phyloP scores from a whole-genome alignment of 129 eudicot genomes.

The Apium graveolens region DNA sequence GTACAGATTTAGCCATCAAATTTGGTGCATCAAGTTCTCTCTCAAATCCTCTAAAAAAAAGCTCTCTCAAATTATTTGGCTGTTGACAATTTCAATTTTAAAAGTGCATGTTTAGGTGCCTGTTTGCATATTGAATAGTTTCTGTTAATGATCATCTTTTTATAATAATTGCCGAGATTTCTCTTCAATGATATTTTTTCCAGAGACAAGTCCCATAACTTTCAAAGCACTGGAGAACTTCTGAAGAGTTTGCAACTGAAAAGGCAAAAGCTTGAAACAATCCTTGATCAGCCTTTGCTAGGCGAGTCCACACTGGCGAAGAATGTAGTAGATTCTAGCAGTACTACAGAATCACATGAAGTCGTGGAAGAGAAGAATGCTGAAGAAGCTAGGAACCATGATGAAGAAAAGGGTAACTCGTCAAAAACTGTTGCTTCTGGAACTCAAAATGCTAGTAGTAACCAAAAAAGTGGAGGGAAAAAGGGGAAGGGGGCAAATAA shows the following conservation, averaged over 20 bases:
- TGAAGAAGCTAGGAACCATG: neutral
- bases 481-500: conserved; percentile 6
- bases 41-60: too few species aligned
- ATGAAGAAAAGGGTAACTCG: neutral
- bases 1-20: too few species aligned
- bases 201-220: conserved; percentile 17
- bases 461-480: neutral
- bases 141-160: too few species aligned
- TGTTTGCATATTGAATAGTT: too few species aligned
- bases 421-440: conserved; percentile 4
- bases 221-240: conserved; percentile 3
- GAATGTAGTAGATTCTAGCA: conserved; percentile 11
- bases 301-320: neutral
- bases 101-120: neutral
- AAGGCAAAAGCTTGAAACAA: conserved; percentile 20
- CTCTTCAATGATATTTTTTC: neutral
- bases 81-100: neutral
- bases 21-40: too few species aligned
- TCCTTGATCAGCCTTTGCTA: conserved; percentile 13
- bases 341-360: neutral
- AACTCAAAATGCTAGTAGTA: neutral
- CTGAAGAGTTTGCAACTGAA: conserved; percentile 14
- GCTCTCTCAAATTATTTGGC: neutral
- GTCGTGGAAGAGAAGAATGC: neutral
- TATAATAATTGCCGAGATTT: neutral